These are phyloP conservation scores for Claviceps sp. DNA, from an alignment of 2,329 filamentous ascomycete species.

Conservation along the genomic window DNA sequence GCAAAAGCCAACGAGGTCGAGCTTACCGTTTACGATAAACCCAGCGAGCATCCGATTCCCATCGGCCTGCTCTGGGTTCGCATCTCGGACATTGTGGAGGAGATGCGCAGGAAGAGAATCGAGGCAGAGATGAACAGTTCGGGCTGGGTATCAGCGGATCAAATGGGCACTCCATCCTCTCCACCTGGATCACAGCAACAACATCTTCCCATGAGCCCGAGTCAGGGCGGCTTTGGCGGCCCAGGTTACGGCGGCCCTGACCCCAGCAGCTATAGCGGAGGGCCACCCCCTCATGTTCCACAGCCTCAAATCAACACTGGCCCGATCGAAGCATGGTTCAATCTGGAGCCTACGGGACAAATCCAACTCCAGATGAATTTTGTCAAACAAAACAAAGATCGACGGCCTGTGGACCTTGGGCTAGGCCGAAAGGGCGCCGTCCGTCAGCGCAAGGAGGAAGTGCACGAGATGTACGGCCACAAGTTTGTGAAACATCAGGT, in stretches of 20 bases:
- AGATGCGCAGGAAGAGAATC: slow-evolving; percentile 93
- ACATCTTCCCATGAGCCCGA: slow-evolving; percentile 46
- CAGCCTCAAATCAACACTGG: slow-evolving; percentile 41
- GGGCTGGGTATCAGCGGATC: slow-evolving; percentile 94
- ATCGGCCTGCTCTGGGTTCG: slow-evolving; percentile 94
- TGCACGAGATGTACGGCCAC: slow-evolving; percentile 98
- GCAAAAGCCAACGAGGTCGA: slow-evolving; percentile 99
- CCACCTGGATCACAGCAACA: slow-evolving; percentile 20
- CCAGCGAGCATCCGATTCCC: slow-evolving; percentile 76
- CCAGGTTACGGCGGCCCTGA: slow-evolving; percentile 21
- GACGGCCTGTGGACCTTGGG: slow-evolving; percentile 72
- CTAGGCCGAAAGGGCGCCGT: slow-evolving; percentile 92
- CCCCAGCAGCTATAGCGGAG: slow-evolving; percentile 16
- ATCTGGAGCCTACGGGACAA: slow-evolving; percentile 82
- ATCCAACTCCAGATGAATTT: slow-evolving; percentile 89
- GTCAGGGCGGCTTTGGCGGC: slow-evolving; percentile 27
- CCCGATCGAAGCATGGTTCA: slow-evolving; percentile 90
- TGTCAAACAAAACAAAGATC: slow-evolving; percentile 76
- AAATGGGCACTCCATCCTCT: slow-evolving; percentile 55
- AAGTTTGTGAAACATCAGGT: slow-evolving; percentile 98
- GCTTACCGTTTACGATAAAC: slow-evolving; percentile 93
- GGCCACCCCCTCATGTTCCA: slow-evolving; percentile 16
- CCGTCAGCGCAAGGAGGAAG: slow-evolving; percentile 92
- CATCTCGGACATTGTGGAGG: slow-evolving; percentile 93
- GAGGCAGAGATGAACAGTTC: slow-evolving; percentile 89